Base-by-base conservation (phyloP, 1,284 basidiomycete species). In the Ustilago trichophora region DNA sequence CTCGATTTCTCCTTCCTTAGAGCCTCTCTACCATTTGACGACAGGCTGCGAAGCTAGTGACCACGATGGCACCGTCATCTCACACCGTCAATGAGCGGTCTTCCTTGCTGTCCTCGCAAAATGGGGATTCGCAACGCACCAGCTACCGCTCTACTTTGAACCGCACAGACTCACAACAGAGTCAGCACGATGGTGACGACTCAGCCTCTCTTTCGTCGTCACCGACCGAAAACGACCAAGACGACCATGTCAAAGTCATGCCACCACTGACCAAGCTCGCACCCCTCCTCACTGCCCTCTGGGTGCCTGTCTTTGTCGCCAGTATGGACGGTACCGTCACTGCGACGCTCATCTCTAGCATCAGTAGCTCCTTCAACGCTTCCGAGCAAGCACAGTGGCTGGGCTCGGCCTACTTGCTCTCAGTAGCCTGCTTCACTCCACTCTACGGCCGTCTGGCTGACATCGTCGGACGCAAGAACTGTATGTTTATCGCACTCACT, bases 381-480 rank as follows among this genome's bases (percentile, higher is more conserved):
- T 72, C 73, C 24, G 75, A 82, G 55, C 68, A 78, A 33, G 65
- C 78, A 4, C 67, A 79, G 2, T 82, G 80, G 80, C 68, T 82
- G 3, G 80, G 80, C 0, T 73, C 76, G 8, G 67, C 72, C 8
- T 82, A 78, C 40, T 60, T 82, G 6, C 51, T 82, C 7, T 65
- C 59, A 15, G 74, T 80, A 4, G 77, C 75, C 44, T 78, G 77
- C 53, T 73, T 78, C 35, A 71, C 76, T 10, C 78, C 80, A 0
- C 52, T 81, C 13, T 80, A 77, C 35, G 78, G 77, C 47, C 65
- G 78, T 18, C 51, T 82, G 11, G 60, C 76, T 21, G 89, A 92
- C 77, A 89, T 91, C 4, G 82, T 93, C 80, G 92, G 92, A 9
- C 84, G 91, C 13, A 85, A 88, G 64, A 85, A 85, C 18, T 90